Evolutionary conservation across 2,329 filamentous ascomycete genomes (phyloP).

Genomic region (Alternaria atra): DNA sequence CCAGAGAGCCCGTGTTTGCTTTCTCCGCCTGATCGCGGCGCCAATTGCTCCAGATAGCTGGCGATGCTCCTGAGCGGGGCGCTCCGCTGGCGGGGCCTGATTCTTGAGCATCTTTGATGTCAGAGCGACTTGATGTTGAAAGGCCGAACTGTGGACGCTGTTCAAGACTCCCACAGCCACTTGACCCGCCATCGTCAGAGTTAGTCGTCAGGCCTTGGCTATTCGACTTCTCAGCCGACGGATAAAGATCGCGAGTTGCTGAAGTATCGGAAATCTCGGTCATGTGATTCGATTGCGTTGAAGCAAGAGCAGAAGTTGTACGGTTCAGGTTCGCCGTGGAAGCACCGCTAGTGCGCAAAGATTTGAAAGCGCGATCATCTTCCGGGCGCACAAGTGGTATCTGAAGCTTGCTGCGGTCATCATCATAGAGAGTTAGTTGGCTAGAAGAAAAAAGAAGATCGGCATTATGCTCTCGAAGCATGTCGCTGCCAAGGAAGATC

Average conservation of each 20-base stretch:
- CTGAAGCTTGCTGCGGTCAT: conserved; percentile 84
- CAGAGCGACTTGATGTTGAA: conserved; percentile 26
- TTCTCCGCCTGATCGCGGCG: conserved; percentile 53
- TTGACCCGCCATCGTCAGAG: conserved; percentile 44
- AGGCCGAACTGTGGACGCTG: conserved; percentile 39
- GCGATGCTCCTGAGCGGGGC: conserved; percentile 44
- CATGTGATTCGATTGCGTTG: conserved; percentile 7
- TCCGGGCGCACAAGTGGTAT: conserved; percentile 94
- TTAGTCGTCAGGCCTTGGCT: conserved; percentile 23
- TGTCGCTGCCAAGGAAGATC: conserved; percentile 89
- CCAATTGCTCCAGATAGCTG: conserved; percentile 61
- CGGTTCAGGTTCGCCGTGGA: conserved; percentile 7
- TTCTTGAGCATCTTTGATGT: conserved; percentile 34
- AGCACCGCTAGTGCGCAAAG: conserved; percentile 66
- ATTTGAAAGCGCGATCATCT: conserved; percentile 81
- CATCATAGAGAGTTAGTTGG: conserved; percentile 84
- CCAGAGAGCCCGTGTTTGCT: conserved; percentile 51
- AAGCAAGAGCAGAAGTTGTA: conserved; percentile 2
- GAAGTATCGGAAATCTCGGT: conserved; percentile 11
- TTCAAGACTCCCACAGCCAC: conserved; percentile 42
- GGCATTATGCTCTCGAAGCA: conserved; percentile 83
- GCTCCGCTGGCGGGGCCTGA: conserved; percentile 27
- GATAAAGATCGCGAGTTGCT: conserved; percentile 12
- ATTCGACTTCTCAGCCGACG: conserved; percentile 20
- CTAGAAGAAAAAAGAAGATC: conserved; percentile 94